Base-by-base conservation (phyloP, 2,329 filamentous ascomycete species). In the Aspergillus glaucus region DNA sequence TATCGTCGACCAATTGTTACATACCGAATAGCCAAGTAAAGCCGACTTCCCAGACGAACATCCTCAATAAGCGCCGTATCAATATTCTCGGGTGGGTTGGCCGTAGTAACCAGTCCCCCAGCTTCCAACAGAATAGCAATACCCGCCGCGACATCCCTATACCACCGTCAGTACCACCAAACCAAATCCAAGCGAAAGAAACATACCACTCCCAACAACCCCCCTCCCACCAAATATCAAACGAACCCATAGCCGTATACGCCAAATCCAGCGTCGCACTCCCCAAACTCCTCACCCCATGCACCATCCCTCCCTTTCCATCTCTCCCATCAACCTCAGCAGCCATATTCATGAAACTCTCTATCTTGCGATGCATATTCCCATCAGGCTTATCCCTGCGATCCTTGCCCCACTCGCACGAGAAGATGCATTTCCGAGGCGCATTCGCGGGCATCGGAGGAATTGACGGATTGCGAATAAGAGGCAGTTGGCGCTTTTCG, bases 191-290 rank as follows among this genome's bases (percentile, higher is more conserved):
- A 45, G 26, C 10, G 3, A 28, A 47, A 43, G 17, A 21, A 39
- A 65, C 75, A 55, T 58, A 84, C 82, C 86, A 90, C 67, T 89
- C 87, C 86, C 86, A 88, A 60, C 85, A 88, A 0, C 86, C 86
- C 3, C 85, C 86, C 62, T 90, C 86, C 86, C 86, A 90, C 86
- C 86, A 89, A 9, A 89, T 87, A 66, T 90, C 86, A 55, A 89
- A 84, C 0, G 81, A 75, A 0, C 86, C 86, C 78, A 86, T 86
- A 10, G 87, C 86, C 8, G 81, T 80, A 63, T 89, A 90, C 0
- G 85, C 86, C 44, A 90, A 67, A 65, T 89, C 86, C 47, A 90
- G 62, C 1, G 86, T 87, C 7, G 86, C 86, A 60, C 84, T 85
- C 3, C 86, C 86, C 49, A 90, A 63, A 64, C 85, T 87, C 52